Evolutionary conservation across 371 early-diverging fungal genomes (phyloP).

Genomic region (Nematocida minor): DNA sequence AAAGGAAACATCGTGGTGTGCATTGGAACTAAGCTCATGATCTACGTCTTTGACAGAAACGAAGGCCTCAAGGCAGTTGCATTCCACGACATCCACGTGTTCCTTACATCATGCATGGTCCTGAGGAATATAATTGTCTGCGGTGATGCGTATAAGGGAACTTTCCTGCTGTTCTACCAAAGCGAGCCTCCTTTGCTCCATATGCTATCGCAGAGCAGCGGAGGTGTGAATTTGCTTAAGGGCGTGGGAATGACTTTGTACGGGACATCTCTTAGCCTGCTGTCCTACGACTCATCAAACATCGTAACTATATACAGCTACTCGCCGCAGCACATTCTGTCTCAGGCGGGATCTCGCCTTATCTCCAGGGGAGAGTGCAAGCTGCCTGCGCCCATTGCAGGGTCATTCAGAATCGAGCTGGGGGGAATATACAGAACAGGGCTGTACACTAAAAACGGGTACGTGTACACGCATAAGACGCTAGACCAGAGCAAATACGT

Average conservation of each 20-base stretch:
- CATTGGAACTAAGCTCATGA: conserved; percentile 80
- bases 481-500: conserved; percentile 29
- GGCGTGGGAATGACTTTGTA: conserved; percentile 4
- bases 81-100: conserved; percentile 84
- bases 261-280: neutral
- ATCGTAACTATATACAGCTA: conserved; percentile 56
- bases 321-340: conserved; percentile 57
- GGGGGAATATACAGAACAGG: neutral
- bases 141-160: conserved; percentile 80
- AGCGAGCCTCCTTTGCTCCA: conserved; percentile 80
- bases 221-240: neutral
- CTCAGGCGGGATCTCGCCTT: conserved; percentile 55
- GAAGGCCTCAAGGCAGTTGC: conserved; percentile 82
- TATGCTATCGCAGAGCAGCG: conserved; percentile 66
- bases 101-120: conserved; percentile 72
- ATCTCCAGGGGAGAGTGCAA: conserved; percentile 54
- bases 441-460: conserved; percentile 35
- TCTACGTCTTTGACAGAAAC: conserved; percentile 78
- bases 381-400: conserved; percentile 22
- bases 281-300: conserved; percentile 23
- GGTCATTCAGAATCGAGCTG: neutral
- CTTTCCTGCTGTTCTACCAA: conserved; percentile 87
- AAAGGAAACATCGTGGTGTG: conserved; percentile 79
- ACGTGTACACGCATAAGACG: conserved; percentile 41
- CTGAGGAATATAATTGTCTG: conserved; percentile 81